Base-by-base conservation (phyloP, 139 green algal genomes). In the Chlamydomonas sp. region DNA sequence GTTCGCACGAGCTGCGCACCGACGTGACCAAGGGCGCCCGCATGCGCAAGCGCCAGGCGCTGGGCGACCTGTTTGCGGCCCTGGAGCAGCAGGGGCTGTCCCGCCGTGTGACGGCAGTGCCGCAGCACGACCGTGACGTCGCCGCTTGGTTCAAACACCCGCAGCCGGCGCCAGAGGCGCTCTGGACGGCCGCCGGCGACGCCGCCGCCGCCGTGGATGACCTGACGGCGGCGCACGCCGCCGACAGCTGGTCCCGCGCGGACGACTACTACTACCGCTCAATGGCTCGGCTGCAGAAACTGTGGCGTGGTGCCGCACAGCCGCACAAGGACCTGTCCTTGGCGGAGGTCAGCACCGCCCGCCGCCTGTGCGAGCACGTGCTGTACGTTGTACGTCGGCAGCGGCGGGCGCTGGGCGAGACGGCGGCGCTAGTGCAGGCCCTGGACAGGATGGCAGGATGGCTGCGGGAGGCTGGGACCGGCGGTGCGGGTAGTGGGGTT, bases 1-100 rank as follows among this genome's bases (percentile, higher is more conserved):
- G 94, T 0, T 91, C 96, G 0, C 79, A 91, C 49, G 90, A 92
- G 73, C 93, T 98, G 71, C 88, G 88, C 4, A 63, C 20, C 16
- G 93, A 97, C 64, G 79, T 85, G 5, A 90, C 85, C 15, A 98
- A 98, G 88, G 95, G 94, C 5, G 95, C 96, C 16, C 92, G 93
- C 59, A 85, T 91, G 64, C 90, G 95, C 18, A 99, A 99, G 93
- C 97, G 98, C 92, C 98, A 99, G 93, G 97, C 96, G 63, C 93
- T 99, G 20, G 94, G 93, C 1, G 96, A 98, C 90, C 84, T 98
- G 20, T 87, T 98, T 58, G 90, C 93, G 71, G 92, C 91, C 5
- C 91, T 99, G 83, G 84, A 77, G 2, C 90, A 49, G 2, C 49
- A 95, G 15, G 97, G 97, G 58, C 89, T 97, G 12, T 96, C 92